These are phyloP conservation scores for Debaryomycetaceae sp. DNA, from an alignment of 1,139 yeast genomes.

Conservation along the genomic window DNA sequence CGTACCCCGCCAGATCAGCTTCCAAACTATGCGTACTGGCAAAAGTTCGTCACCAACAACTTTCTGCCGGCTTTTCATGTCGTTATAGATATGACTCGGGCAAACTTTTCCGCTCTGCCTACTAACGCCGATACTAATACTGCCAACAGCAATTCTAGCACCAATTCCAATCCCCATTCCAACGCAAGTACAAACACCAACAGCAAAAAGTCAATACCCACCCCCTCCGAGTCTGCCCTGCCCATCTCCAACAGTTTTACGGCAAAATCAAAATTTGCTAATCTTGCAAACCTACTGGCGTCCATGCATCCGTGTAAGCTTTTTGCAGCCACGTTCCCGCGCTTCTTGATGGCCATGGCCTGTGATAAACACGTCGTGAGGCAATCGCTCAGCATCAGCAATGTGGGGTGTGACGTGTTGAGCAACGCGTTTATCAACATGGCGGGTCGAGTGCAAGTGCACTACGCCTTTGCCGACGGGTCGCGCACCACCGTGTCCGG, in stretches of 20 bases:
- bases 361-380: conserved; percentile 40
- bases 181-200: not conserved
- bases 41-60: conserved; percentile 22
- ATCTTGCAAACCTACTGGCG: not conserved
- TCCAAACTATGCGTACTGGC: conserved; percentile 27
- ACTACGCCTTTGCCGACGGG: conserved; percentile 56
- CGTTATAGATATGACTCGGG: not conserved
- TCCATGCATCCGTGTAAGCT: conserved; percentile 42
- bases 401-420: conserved; percentile 55
- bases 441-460: conserved; percentile 44
- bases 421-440: conserved; percentile 57
- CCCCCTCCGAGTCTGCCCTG: not conserved
- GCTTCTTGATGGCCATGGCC: conserved; percentile 46
- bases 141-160: conserved; percentile 12
- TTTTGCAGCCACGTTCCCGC: conserved; percentile 54
- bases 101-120: too few species aligned
- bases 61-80: conserved; percentile 21
- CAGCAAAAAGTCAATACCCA: conserved; percentile 1
- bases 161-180: conserved; percentile 1
- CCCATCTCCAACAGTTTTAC: too few species aligned
- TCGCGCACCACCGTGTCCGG: conserved; percentile 55
- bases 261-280: not conserved
- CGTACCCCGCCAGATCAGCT: conserved; percentile 22
- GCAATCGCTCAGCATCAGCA: conserved; percentile 50
- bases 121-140: conserved; percentile 15